Percentiles rank a stretch among this genome's conserved stretches.
Evolutionary conservation across 805 yeast genomes (phyloP).

Genomic region (Vanderwaltozyma verrucispora): DNA sequence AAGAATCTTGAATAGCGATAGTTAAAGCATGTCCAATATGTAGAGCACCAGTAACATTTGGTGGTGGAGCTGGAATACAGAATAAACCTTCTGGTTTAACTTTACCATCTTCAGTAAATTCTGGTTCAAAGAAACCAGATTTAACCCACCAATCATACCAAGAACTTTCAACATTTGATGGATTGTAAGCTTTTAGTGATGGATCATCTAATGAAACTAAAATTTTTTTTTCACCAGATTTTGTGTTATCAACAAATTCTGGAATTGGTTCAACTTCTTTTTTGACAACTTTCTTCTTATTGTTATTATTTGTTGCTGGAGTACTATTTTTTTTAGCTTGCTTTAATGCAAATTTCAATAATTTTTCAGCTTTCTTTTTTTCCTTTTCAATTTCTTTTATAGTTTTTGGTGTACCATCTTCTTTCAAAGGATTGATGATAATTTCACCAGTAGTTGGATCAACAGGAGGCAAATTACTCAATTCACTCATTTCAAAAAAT

Average conservation of each 20-base stretch:
- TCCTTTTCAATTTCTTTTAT: slow-evolving; percentile 80
- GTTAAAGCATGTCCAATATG: slow-evolving; percentile 99
- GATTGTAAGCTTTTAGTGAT: slow-evolving; percentile 87
- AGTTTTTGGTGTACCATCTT: slow-evolving; percentile 46
- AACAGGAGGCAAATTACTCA: slow-evolving; percentile 26
- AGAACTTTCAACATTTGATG: slow-evolving; percentile 85
- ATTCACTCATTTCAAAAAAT: slow-evolving; percentile 22
- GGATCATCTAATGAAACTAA: slow-evolving; percentile 85
- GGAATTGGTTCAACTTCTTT: slow-evolving; percentile 63
- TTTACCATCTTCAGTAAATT: slow-evolving; percentile 63
- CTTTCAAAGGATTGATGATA: slow-evolving; percentile 30
- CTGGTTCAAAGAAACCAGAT: slow-evolving; percentile 82
- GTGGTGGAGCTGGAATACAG: slow-evolving; percentile 97
- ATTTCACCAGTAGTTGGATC: slow-evolving; percentile 30
- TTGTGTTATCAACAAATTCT: slow-evolving; percentile 77
- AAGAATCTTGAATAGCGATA: slow-evolving; percentile 85
- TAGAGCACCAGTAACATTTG: slow-evolving; percentile 96
- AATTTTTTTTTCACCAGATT: slow-evolving; percentile 83
- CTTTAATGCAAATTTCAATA: slow-evolving; percentile 79
- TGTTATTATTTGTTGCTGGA: slow-evolving; percentile 42
- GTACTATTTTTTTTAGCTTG: slow-evolving; percentile 50
- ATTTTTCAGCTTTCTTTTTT: slow-evolving; percentile 77
- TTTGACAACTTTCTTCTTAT: slow-evolving; percentile 63
- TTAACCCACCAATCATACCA: slow-evolving; percentile 98
- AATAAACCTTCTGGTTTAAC: slow-evolving; percentile 75